A percentile compares a stretch with the other conserved stretches of the same genome.
Evolutionary conservation across 352 stramenopile species (phyloP).

Genomic region (Globisporangium cylindrosporum): DNA sequence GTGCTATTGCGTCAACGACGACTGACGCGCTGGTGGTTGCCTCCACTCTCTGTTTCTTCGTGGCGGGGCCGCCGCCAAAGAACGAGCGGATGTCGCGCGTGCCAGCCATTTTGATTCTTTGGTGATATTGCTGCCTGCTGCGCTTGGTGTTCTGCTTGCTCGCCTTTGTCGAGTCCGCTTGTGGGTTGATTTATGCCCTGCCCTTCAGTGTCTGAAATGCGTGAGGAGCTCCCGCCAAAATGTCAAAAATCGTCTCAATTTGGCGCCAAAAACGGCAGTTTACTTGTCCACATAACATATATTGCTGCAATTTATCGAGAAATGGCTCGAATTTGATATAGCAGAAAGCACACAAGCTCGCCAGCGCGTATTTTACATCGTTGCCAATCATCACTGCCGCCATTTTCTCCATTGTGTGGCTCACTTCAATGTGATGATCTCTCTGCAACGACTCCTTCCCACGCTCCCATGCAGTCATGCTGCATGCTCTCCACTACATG

Average conservation of each 20-base stretch:
- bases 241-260: not conserved
- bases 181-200: not conserved
- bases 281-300: not conserved
- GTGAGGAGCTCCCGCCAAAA: not conserved
- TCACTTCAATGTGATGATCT: not conserved
- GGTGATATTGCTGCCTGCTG: not conserved
- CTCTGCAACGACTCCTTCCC: not conserved
- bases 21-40: not conserved
- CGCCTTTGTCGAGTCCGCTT: not conserved
- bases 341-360: not conserved
- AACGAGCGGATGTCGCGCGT: slow-evolving; percentile 61
- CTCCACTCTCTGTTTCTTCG: slow-evolving; percentile 24
- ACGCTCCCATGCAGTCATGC: not conserved
- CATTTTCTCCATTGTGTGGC: too few relatives aligned
- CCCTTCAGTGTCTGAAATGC: not conserved
- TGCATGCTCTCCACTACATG: not conserved
- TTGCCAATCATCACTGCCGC: not conserved
- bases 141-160: not conserved
- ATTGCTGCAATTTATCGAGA: not conserved
- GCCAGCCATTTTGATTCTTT: slow-evolving; percentile 7
- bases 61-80: slow-evolving; percentile 32
- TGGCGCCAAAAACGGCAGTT: not conserved
- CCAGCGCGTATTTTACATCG: not conserved
- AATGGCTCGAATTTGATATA: not conserved
- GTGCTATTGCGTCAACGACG: not conserved